Conservation (phyloP, 2,329 filamentous ascomycete species). For the Orbilia quercus region DNA sequence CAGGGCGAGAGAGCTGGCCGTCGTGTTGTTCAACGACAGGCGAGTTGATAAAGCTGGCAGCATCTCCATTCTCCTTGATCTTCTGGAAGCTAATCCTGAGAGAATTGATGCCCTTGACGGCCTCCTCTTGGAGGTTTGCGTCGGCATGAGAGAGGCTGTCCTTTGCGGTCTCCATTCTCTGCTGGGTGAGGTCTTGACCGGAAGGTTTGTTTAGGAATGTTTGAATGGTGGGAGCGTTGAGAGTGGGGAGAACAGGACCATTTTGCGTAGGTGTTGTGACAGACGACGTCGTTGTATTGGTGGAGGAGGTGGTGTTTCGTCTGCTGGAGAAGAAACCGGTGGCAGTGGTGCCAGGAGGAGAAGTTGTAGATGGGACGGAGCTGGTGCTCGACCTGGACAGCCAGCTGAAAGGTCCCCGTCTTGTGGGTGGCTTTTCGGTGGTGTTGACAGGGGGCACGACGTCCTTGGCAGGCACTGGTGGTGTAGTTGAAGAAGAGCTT, state of each 20-base stretch:
- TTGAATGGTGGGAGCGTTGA: constrained; percentile 47
- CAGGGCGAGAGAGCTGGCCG: constrained; percentile 28
- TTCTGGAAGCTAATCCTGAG: constrained; percentile 60
- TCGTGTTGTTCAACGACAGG: constrained; percentile 19
- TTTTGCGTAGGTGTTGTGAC: constrained; percentile 74
- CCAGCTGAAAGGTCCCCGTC: constrained; percentile 54
- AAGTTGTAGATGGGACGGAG: constrained; percentile 51
- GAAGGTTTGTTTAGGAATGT: constrained; percentile 52
- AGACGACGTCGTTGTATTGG: constrained; percentile 70
- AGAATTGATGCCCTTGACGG: constrained; percentile 60
- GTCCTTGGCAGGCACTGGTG: constrained; percentile 48
- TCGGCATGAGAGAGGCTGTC: constrained; percentile 71
- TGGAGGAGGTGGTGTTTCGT: constrained; percentile 60
- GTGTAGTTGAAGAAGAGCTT: constrained; percentile 40
- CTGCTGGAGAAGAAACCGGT: constrained; percentile 61
- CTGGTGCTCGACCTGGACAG: constrained; percentile 53
- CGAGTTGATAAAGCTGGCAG: constrained; percentile 38
- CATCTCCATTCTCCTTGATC: constrained; percentile 54
- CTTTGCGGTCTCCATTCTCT: constrained; percentile 55
- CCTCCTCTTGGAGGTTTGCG: constrained; percentile 67
- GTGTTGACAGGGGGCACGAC: constrained; percentile 60
- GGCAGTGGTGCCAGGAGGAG: constrained; percentile 46
- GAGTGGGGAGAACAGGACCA: constrained; percentile 49
- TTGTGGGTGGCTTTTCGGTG: constrained; percentile 24
- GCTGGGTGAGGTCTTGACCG: constrained; percentile 53